phyloP scores from a whole-genome alignment of 2,329 filamentous ascomycete genomes.

The Epichloe sibirici region DNA sequence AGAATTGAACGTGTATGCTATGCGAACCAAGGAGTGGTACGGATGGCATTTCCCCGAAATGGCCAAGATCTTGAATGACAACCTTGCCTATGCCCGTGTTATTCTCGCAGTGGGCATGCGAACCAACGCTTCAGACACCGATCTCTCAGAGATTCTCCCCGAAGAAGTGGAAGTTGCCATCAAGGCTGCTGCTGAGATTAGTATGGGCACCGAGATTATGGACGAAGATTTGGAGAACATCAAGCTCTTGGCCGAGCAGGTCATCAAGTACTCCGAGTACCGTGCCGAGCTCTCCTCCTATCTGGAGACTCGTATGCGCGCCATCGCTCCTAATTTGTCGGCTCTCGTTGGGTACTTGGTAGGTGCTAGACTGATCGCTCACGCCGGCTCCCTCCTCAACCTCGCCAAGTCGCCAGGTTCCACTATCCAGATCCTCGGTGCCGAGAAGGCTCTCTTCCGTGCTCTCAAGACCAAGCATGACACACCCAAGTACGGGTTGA shows the following conservation, averaged over 20 bases:
- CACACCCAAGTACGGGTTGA: slow-evolving; percentile 94
- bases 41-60: slow-evolving; percentile 99
- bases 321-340: slow-evolving; percentile 91
- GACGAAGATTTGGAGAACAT: slow-evolving; percentile 90
- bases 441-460: slow-evolving; percentile 96
- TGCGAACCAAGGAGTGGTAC: slow-evolving; percentile 99
- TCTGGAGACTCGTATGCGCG: slow-evolving; percentile 85
- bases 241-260: slow-evolving; percentile 80
- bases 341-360: slow-evolving; percentile 87
- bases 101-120: slow-evolving; percentile 85
- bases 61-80: slow-evolving; percentile 94
- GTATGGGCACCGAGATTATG: slow-evolving; percentile 97
- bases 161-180: slow-evolving; percentile 89
- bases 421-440: slow-evolving; percentile 95
- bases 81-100: slow-evolving; percentile 82
- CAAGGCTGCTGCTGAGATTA: slow-evolving; percentile 90
- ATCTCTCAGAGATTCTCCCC: slow-evolving; percentile 82
- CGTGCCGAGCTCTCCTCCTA: slow-evolving; percentile 79
- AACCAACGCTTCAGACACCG: slow-evolving; percentile 59
- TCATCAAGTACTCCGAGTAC: slow-evolving; percentile 85
- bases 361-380: slow-evolving; percentile 86
- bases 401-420: slow-evolving; percentile 90
- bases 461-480: slow-evolving; percentile 98
- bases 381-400: slow-evolving; percentile 87
- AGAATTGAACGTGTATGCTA: slow-evolving; percentile 96